Percentiles rank a stretch among this genome's conserved stretches.
Evolutionary conservation across 352 stramenopile genomes (phyloP).

Genomic region (Globisporangium mamillatum): DNA sequence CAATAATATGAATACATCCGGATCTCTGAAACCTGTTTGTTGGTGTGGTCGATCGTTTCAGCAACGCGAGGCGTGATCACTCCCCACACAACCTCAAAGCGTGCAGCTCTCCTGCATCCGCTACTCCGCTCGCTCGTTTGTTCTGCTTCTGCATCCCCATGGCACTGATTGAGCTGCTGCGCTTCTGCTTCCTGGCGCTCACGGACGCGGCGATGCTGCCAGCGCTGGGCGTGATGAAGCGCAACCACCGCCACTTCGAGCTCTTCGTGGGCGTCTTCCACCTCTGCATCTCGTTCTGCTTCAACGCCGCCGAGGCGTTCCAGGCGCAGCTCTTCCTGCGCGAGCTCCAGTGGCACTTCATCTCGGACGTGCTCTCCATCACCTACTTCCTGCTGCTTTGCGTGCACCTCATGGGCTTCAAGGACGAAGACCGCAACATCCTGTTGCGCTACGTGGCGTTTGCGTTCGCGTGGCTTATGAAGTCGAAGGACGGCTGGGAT

Average conservation of each 20-base stretch:
- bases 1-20: too few relatives aligned
- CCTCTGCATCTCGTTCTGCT: conserved; percentile 74
- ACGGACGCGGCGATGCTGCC: conserved; percentile 75
- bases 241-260: conserved; percentile 86
- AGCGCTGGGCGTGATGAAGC: conserved; percentile 73
- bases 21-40: background rate
- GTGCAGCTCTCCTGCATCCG: background rate
- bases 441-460: conserved; percentile 84
- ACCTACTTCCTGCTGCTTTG: conserved; percentile 84
- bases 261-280: conserved; percentile 87
- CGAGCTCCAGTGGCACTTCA: conserved; percentile 82
- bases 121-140: background rate
- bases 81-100: background rate
- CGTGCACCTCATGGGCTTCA: conserved; percentile 83
- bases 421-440: conserved; percentile 83
- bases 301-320: conserved; percentile 80
- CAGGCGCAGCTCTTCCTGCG: conserved; percentile 61
- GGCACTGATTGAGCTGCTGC: conserved; percentile 44
- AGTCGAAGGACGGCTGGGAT: conserved; percentile 82
- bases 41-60: background rate
- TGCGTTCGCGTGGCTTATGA: conserved; percentile 79
- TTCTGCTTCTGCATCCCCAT: conserved; percentile 5
- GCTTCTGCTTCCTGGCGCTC: conserved; percentile 70
- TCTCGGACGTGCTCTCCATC: conserved; percentile 85
- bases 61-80: background rate